Percentiles rank a stretch among this genome's conserved stretches.
Conservation (phyloP, 768 basidiomycete genomes). For the Leccinum pellstonianum region DNA sequence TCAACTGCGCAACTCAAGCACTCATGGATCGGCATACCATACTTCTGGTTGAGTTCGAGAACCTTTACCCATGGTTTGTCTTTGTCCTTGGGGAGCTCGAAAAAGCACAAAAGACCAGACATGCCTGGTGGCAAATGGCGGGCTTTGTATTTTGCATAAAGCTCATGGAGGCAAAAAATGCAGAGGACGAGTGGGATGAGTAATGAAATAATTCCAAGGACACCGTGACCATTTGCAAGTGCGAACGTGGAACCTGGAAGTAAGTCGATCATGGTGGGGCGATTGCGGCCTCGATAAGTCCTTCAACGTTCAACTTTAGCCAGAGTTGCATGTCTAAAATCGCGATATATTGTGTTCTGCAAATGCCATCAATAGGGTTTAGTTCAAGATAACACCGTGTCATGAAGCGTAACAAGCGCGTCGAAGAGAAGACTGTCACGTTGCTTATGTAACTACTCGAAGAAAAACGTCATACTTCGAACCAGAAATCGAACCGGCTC, state of each 20-base stretch:
- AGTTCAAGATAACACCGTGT: no score
- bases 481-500: no score
- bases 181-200: neutral
- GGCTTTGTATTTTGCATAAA: neutral
- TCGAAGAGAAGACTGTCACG: no score
- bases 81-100: slow-evolving; percentile 4
- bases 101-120: slow-evolving; percentile 10
- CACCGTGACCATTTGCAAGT: neutral
- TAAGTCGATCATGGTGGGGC: neutral
- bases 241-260: neutral
- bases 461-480: no score
- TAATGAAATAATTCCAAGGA: neutral
- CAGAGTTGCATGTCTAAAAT: no score
- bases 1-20: neutral
- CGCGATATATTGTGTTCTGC: no score
- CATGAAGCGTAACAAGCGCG: no score
- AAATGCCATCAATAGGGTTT: no score
- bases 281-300: neutral
- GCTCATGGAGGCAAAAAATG: neutral
- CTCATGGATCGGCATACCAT: slow-evolving; percentile 1
- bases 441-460: no score
- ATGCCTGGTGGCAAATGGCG: slow-evolving; percentile 17
- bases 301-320: neutral
- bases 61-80: slow-evolving; percentile 11
- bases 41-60: slow-evolving; percentile 7